A percentile compares a stretch with the other conserved stretches of the same genome.
Conservation (phyloP, 164 flowering plant genomes). For the Umbellularia californica region DNA sequence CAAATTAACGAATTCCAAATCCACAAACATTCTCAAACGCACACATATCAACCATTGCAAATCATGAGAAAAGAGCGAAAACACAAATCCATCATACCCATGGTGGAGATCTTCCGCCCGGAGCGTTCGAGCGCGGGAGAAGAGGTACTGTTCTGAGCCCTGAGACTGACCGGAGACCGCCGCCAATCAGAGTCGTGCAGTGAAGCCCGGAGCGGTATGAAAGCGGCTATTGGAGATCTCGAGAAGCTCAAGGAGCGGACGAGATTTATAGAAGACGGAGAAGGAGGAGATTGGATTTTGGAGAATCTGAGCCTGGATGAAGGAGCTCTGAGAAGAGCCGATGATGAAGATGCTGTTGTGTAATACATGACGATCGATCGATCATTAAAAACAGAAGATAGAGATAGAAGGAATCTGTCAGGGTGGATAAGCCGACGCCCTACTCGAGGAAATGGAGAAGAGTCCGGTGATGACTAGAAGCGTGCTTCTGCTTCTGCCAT, state of each 20-base stretch:
- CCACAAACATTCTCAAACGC: no score
- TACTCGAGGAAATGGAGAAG: no score
- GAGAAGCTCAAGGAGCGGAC: slow-evolving; percentile 17
- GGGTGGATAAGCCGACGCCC: no score
- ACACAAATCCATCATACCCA: slow-evolving; percentile 22
- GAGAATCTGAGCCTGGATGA: slow-evolving; percentile 23
- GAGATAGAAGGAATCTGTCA: background rate
- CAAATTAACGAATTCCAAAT: no score
- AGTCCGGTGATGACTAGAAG: no score
- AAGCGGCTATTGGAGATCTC: slow-evolving; percentile 7
- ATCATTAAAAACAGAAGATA: slow-evolving; percentile 3
- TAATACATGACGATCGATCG: slow-evolving; percentile 24
- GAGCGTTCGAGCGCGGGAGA: slow-evolving; percentile 49
- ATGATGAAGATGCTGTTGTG: slow-evolving; percentile 13
- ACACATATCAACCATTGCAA: no score
- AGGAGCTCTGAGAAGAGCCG: slow-evolving; percentile 24
- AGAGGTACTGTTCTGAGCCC: slow-evolving; percentile 56
- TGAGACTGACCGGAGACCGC: slow-evolving; percentile 51
- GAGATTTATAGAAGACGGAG: slow-evolving; percentile 12
- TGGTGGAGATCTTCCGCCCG: slow-evolving; percentile 49
- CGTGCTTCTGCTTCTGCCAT: no score
- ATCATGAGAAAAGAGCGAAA: no score
- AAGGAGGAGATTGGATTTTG: slow-evolving; percentile 8
- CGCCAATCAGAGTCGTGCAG: slow-evolving; percentile 62
- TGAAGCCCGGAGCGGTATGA: slow-evolving; percentile 33